Conservation (phyloP, 805 yeast species). For the Helenozyma baotianmanensis region DNA sequence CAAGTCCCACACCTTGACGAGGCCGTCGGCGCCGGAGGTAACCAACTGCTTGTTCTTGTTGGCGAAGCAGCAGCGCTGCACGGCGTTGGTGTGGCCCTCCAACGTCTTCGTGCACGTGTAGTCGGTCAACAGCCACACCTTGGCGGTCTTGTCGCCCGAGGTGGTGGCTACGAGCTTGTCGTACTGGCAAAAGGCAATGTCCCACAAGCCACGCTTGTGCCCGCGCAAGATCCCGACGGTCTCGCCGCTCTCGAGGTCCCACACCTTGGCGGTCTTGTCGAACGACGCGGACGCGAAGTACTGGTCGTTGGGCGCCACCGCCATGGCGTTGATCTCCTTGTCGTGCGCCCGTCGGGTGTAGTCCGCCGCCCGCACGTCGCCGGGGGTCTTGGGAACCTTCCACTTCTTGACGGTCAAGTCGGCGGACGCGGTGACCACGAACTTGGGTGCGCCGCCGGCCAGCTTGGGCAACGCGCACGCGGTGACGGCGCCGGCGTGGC, state of each 20-base stretch:
- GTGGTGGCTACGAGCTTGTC: constrained; percentile 76
- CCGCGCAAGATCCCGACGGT: constrained; percentile 79
- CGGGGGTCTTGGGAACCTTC: constrained; percentile 55
- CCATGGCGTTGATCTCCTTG: constrained; percentile 87
- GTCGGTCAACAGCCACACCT: constrained; percentile 82
- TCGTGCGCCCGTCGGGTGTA: constrained; percentile 96
- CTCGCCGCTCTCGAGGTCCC: constrained; percentile 87
- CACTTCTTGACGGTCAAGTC: constrained; percentile 86
- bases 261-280: constrained; percentile 85
- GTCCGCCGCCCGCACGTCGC: constrained; percentile 55
- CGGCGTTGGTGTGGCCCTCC: constrained; percentile 93
- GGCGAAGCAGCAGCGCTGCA: constrained; percentile 73
- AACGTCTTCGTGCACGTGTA: constrained; percentile 74
- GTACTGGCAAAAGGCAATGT: constrained; percentile 72
- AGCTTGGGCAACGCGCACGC: constrained; percentile 72
- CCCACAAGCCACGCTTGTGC: constrained; percentile 95
- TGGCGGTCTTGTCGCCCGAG: constrained; percentile 89
- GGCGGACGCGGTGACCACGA: constrained; percentile 74
- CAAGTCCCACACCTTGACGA: constrained; percentile 85
- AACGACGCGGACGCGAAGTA: constrained; percentile 90
- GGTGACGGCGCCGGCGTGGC: constrained; percentile 84
- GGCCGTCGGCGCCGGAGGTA: constrained; percentile 90
- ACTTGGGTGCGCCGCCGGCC: constrained; percentile 47
- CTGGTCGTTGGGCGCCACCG: constrained; percentile 86
- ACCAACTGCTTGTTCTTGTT: constrained; percentile 64